These are phyloP conservation scores for Taxillus chinensis DNA, from an alignment of 164 flowering plant species.

Conservation along the genomic window DNA sequence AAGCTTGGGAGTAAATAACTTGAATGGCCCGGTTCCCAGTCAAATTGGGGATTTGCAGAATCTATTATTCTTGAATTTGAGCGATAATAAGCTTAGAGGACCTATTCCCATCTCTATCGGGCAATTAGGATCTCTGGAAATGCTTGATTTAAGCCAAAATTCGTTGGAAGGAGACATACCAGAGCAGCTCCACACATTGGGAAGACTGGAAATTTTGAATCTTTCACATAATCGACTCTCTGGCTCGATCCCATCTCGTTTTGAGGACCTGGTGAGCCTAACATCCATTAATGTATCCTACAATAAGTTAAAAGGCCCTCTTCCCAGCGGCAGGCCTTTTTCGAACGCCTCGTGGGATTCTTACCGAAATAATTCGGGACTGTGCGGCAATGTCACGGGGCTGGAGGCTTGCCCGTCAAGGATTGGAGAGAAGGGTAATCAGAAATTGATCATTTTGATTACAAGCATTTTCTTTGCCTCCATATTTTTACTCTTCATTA, in stretches of 20 bases:
- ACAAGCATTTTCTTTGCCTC: background rate
- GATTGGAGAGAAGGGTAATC: background rate
- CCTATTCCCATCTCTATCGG: background rate
- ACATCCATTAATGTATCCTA: background rate
- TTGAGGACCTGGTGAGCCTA: background rate
- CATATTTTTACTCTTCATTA: background rate
- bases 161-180: background rate
- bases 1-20: background rate
- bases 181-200: background rate
- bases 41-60: background rate
- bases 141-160: background rate
- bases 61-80: background rate
- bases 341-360: background rate
- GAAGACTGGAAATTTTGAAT: background rate
- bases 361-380: background rate
- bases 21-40: background rate
- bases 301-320: background rate
- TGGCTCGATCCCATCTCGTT: background rate
- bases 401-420: background rate
- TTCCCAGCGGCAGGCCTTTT: background rate
- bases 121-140: background rate
- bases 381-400: background rate
- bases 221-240: background rate
- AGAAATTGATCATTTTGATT: background rate
- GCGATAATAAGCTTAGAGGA: background rate